Evolutionary conservation across 139 green algal genomes (phyloP), one percentile per base, ranked within the genome.

Genomic region (Microglena sp.): DNA sequence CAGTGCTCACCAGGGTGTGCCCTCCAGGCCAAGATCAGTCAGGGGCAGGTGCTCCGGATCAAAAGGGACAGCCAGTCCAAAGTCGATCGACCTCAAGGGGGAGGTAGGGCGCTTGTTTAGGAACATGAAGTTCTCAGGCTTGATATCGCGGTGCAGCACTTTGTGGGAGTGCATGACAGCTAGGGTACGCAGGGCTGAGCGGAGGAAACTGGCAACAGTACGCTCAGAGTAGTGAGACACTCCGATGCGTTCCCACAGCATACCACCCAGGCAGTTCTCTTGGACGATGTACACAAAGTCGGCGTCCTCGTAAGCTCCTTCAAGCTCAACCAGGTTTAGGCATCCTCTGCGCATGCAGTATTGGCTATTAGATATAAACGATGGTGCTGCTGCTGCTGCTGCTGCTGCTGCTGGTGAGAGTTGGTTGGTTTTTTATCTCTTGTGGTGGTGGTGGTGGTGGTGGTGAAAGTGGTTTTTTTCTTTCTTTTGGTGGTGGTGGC

Each of bases 121-220:
- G 54, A 95, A 77, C 86, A 95, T 87, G 69, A 95, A 95, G 73
- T 95, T 95, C 58, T 87, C 36, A 29, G 44, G 62, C 33, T 54
- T 54, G 58, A 60, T 33, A 33, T 60, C 54, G 34, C 54, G 54
- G 68, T 95, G 88, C 45, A 95, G 68, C 56, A 92, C 92, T 66
- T 78, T 68, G 50, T 86, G 78, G 1, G 69, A 53, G 60, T 91
- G 85, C 71, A 82, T 89, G 73, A 88, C 83, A 1, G 82, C 79
- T 22, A 90, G 62, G 1, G 83, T 90, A 15, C 81, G 76, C 33
- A 90, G 67, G 3, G 81, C 78, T 11, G 76, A 81, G 32, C 82
- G 76, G 80, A 89, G 88, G 59, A 77, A 86, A 15, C 61, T 80
- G 8, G 79, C 78, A 34, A 89, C 77, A 40, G 73, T 84, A 62